Percentiles rank a stretch among this genome's conserved stretches.
These are phyloP conservation scores for Penicillium ucsense DNA, from an alignment of 495 filamentous ascomycete genomes.

Conservation along the genomic window DNA sequence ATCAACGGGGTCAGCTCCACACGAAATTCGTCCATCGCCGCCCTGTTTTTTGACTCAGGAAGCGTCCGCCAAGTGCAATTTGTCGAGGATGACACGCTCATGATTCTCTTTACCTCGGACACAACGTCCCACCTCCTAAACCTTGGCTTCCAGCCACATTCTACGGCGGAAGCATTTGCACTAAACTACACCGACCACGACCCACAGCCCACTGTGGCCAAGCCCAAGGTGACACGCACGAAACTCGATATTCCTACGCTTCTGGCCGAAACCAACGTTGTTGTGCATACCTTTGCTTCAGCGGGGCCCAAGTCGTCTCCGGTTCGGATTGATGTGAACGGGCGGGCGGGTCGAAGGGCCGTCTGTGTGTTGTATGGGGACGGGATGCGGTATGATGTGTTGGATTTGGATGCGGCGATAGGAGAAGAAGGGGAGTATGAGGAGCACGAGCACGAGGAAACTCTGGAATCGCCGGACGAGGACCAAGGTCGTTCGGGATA, in stretches of 20 bases:
- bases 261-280: conserved; percentile 1
- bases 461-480: neutral
- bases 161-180: neutral
- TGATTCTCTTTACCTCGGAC: conserved; percentile 36
- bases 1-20: conserved; percentile 49
- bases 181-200: conserved; percentile 13
- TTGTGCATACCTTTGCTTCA: conserved; percentile 26
- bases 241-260: conserved; percentile 16
- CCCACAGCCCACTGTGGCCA: conserved; percentile 1
- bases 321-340: conserved; percentile 42
- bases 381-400: conserved; percentile 44
- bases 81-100: conserved; percentile 42
- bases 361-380: conserved; percentile 49
- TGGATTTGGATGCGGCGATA: conserved; percentile 43
- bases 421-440: conserved; percentile 22
- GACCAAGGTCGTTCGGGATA: no score
- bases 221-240: conserved; percentile 10
- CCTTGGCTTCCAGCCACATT: conserved; percentile 23
- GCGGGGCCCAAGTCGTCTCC: conserved; percentile 36
- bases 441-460: conserved; percentile 5
- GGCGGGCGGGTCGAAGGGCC: conserved; percentile 41
- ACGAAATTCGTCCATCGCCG: conserved; percentile 27
- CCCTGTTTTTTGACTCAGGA: conserved; percentile 31
- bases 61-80: conserved; percentile 46
- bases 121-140: conserved; percentile 31